These are phyloP conservation scores for Colletotrichum noveboracense DNA, from an alignment of 2,329 filamentous ascomycete genomes.

Conservation along the genomic window DNA sequence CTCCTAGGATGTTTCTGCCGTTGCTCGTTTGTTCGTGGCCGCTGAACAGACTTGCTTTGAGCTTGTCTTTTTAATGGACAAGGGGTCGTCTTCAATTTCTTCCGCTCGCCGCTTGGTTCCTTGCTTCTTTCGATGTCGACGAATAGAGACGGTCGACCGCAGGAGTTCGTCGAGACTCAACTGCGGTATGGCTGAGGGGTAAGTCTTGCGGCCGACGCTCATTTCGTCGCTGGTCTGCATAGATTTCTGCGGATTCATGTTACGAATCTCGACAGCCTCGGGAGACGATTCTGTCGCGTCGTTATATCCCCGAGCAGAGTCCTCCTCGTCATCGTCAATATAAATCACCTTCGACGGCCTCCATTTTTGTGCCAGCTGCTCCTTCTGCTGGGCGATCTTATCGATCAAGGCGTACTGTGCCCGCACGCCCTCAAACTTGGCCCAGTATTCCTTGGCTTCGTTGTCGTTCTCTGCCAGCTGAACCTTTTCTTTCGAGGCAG, in stretches of 20 bases:
- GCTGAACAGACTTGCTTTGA: background rate
- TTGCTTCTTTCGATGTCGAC: background rate
- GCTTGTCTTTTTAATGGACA: background rate
- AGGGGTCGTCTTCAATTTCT: background rate
- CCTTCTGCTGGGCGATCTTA: background rate
- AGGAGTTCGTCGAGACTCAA: background rate
- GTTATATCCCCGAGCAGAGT: background rate
- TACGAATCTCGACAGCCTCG: background rate
- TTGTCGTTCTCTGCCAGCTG: background rate
- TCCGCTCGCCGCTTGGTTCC: background rate
- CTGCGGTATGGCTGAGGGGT: accelerated
- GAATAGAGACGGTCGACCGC: accelerated
- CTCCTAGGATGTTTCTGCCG: background rate
- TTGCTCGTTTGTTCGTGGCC: background rate
- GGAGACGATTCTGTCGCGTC: too few species aligned
- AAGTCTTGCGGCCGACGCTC: accelerated
- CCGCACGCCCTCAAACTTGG: background rate
- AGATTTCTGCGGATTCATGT: accelerated
- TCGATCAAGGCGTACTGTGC: background rate
- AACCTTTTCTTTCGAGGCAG: background rate
- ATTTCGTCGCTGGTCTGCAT: background rate
- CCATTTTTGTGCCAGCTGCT: background rate
- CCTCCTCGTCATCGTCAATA: background rate
- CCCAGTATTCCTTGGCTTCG: background rate
- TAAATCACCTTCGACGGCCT: background rate